Conservation (phyloP, 2,329 filamentous ascomycete species). For the Pseudogymnoascus sp. region DNA sequence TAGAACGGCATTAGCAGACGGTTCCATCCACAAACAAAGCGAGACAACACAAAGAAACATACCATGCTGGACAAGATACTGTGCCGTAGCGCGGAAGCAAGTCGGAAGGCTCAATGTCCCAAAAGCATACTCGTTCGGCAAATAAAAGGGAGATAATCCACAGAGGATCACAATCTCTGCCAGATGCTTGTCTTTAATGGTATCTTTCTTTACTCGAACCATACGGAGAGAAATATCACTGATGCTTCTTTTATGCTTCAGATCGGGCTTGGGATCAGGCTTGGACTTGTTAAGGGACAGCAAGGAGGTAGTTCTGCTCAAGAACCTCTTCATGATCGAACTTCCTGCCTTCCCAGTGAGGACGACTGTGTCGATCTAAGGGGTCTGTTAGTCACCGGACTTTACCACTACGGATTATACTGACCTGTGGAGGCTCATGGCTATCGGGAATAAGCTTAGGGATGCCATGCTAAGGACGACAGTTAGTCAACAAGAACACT, state of each 20-base stretch:
- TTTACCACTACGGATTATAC: not conserved
- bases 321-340: constrained; percentile 32
- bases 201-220: constrained; percentile 34
- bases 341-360: constrained; percentile 24
- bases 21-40: not conserved
- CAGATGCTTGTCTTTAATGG: constrained; percentile 42
- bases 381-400: not conserved
- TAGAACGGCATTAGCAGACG: constrained; percentile 15
- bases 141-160: constrained; percentile 52
- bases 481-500: not conserved
- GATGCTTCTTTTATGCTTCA: constrained; percentile 43
- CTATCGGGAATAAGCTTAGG: constrained; percentile 20
- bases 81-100: constrained; percentile 57
- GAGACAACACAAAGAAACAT: constrained; percentile 16
- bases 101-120: constrained; percentile 52
- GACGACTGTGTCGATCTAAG: constrained; percentile 6
- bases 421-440: constrained; percentile 17
- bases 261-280: constrained; percentile 22
- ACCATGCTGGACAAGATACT: constrained; percentile 54
- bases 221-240: constrained; percentile 45
- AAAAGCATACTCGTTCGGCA: constrained; percentile 50
- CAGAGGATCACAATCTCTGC: constrained; percentile 53
- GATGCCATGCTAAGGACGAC: constrained; percentile 43
- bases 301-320: constrained; percentile 29
- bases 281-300: constrained; percentile 22